These are phyloP conservation scores for Podaxis pistillaris DNA, from an alignment of 768 basidiomycete species.

Conservation along the genomic window DNA sequence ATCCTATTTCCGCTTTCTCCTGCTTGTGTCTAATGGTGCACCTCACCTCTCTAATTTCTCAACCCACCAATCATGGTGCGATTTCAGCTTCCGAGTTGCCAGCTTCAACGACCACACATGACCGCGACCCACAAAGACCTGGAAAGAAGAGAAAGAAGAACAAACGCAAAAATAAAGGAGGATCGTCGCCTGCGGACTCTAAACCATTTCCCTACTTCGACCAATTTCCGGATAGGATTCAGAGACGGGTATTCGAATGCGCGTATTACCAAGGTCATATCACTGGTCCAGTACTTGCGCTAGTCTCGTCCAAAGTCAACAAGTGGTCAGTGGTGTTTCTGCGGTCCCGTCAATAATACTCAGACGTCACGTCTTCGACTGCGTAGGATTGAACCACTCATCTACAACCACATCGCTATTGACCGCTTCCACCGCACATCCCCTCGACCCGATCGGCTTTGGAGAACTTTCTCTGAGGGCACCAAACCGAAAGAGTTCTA, in stretches of 20 bases:
- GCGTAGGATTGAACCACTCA: slow-evolving; percentile 7
- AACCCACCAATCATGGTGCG: neutral
- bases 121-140: neutral
- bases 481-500: slow-evolving; percentile 4
- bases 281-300: neutral
- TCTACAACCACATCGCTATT: slow-evolving; percentile 3
- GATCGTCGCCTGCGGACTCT: no score
- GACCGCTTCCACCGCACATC: slow-evolving; percentile 5
- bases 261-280: neutral
- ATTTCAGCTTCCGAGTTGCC: neutral
- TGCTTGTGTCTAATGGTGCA: neutral
- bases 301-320: slow-evolving; percentile 1
- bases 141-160: slow-evolving; percentile 6
- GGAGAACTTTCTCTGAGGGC: slow-evolving; percentile 6
- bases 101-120: neutral
- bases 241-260: neutral
- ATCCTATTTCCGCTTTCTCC: no score
- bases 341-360: neutral
- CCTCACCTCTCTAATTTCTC: neutral
- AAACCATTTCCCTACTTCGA: neutral
- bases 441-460: slow-evolving; percentile 3
- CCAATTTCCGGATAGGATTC: neutral
- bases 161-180: neutral
- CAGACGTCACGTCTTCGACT: neutral
- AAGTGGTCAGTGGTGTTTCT: neutral